These are phyloP conservation scores for Cyberlindnera bimundalis DNA, from an alignment of 805 yeast species.

Conservation along the genomic window DNA sequence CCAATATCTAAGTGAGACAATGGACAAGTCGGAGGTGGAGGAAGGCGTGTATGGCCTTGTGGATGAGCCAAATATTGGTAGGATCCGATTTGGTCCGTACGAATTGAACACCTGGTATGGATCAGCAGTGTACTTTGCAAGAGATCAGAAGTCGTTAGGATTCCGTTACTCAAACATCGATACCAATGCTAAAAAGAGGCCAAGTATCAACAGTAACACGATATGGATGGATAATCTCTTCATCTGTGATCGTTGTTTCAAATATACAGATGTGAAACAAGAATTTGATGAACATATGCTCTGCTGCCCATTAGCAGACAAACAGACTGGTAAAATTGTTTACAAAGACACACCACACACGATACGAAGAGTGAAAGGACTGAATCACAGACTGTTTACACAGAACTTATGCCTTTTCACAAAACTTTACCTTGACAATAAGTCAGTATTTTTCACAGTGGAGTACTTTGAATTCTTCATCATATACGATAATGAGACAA, in stretches of 20 bases:
- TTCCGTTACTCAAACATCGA: conserved; percentile 30
- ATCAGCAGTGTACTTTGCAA: conserved; percentile 69
- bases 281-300: conserved; percentile 49
- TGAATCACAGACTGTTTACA: conserved; percentile 60
- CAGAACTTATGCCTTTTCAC: conserved; percentile 84
- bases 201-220: conserved; percentile 17
- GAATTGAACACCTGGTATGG: conserved; percentile 86
- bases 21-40: conserved; percentile 29
- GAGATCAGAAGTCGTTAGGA: conserved; percentile 45
- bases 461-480: conserved; percentile 80
- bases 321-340: conserved; percentile 63
- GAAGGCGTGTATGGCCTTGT: conserved; percentile 58
- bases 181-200: conserved; percentile 13
- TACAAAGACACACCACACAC: conserved; percentile 55
- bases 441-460: conserved; percentile 78
- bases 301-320: conserved; percentile 40
- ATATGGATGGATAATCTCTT: conserved; percentile 59
- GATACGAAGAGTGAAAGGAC: conserved; percentile 68
- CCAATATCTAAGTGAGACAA: too few species aligned
- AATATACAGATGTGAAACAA: conserved; percentile 53
- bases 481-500: conserved; percentile 48
- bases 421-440: conserved; percentile 83
- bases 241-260: conserved; percentile 83
- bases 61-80: conserved; percentile 56
- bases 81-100: conserved; percentile 65